Conservation (phyloP, 768 basidiomycete species). For the Phaffia australis region DNA sequence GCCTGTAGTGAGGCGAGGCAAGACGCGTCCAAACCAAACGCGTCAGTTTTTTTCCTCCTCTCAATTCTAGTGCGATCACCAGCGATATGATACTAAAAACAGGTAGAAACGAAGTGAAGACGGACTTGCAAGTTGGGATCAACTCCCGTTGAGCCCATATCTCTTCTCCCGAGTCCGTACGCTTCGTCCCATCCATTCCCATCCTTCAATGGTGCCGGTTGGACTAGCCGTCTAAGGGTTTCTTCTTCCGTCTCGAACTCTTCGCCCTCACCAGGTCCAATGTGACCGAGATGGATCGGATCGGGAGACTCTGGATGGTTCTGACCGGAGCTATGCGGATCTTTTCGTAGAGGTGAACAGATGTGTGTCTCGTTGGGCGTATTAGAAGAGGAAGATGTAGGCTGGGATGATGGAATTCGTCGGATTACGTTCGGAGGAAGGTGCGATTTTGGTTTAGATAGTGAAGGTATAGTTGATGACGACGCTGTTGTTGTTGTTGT, state of each 20-base stretch:
- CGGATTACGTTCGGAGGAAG: constrained; percentile 16
- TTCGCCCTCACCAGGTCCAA: not conserved
- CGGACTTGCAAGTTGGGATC: constrained; percentile 10
- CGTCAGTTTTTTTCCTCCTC: not conserved
- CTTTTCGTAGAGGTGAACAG: not conserved
- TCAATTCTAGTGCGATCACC: not conserved
- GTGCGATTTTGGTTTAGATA: not conserved
- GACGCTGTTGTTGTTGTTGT: not conserved
- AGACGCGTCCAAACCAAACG: not conserved
- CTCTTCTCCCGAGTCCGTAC: constrained; percentile 14
- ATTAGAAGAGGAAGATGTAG: not conserved
- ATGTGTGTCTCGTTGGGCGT: not conserved
- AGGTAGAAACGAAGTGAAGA: not conserved
- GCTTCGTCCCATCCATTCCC: constrained; percentile 23
- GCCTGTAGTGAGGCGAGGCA: not conserved
- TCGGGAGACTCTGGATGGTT: constrained; percentile 1
- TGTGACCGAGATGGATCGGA: not conserved
- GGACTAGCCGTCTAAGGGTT: not conserved
- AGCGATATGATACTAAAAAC: not conserved
- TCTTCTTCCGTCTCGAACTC: constrained; percentile 7
- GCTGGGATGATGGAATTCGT: not conserved
- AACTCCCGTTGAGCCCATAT: not conserved
- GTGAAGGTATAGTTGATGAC: not conserved
- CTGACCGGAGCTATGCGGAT: not conserved
- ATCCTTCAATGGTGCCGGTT: constrained; percentile 9